Conservation (phyloP, 768 basidiomycete species). For the Dendrothele bispora region DNA sequence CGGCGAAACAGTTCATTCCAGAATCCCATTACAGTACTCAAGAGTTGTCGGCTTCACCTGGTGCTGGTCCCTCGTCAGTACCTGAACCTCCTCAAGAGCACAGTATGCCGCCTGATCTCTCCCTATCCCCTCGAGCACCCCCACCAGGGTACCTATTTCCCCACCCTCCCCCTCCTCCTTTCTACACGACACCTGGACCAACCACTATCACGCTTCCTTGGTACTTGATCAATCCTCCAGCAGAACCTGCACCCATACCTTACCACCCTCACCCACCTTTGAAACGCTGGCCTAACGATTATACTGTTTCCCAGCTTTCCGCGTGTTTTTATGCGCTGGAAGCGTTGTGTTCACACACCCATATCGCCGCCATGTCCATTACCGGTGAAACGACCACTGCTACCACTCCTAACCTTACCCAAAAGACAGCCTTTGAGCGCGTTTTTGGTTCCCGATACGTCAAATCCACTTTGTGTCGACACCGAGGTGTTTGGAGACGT, state of each 20-base stretch:
- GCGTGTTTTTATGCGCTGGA: conserved; percentile 54
- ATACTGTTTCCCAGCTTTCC: conserved; percentile 65
- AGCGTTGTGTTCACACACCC: background rate
- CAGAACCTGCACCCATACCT: conserved; percentile 31
- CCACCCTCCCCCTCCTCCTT: conserved; percentile 4
- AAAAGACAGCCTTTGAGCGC: conserved; percentile 66
- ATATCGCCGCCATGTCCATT: conserved; percentile 43
- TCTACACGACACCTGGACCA: background rate
- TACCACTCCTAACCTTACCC: conserved; percentile 40
- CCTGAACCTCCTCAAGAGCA: background rate
- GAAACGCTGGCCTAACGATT: conserved; percentile 79
- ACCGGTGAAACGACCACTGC: conserved; percentile 27
- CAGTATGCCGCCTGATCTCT: background rate
- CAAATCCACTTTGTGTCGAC: conserved; percentile 72
- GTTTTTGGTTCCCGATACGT: conserved; percentile 73
- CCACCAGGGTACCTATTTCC: conserved; percentile 10
- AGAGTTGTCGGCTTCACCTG: conserved; percentile 12
- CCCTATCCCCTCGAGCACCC: conserved; percentile 1
- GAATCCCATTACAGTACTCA: conserved; percentile 2
- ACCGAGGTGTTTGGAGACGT: conserved; percentile 66
- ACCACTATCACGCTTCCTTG: background rate
- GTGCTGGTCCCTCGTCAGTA: conserved; percentile 12
- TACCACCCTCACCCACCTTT: conserved; percentile 63
- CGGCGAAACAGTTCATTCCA: conserved; percentile 17
- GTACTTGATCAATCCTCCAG: background rate